Base-by-base conservation (phyloP, 805 yeast genomes). In the Kodamaea sagamina region DNA sequence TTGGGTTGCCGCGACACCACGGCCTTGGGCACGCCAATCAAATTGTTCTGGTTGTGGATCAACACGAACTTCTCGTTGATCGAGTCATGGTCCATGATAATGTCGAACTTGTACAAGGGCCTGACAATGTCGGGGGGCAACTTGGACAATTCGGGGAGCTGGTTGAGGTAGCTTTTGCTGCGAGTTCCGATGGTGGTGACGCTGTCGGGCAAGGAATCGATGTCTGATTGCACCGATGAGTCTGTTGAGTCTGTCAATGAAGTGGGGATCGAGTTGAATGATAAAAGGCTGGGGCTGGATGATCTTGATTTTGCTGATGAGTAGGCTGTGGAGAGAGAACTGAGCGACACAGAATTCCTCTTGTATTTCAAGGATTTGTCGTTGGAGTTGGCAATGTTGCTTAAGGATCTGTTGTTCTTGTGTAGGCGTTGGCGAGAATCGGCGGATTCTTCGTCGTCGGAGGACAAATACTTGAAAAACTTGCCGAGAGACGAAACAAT, bases 71-170 rank as follows among this genome's bases (percentile, higher is more conserved):
- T 67, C 6, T 58, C 64, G 32, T 68, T 67, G 13, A 68, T 53
- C 4, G 74, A 51, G 10, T 69, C 74, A 40, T 71, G 72, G 43
- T 74, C 74, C 42, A 71, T 54, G 3, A 68, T 62, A 27, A 78
- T 54, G 28, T 75, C 78, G 54, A 75, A 77, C 50, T 58, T 74
- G 54, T 63, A 73, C 17, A 64, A 50, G n/a, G 78, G 80, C 29
- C 76, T 54, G 21, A 64, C 56, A 7, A 75, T 59, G 19, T 72
- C 76, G 2, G 81, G 79, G 0, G 75, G 69, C 5, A 67, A 52
- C 35, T 57, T 60, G 34, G 63, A 58, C 27, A 79, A 48, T 41
- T 68, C 72, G 0, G 68, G 67, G 4, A 68, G 69, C 29, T 56
- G 59, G n/a, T 46, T 46, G 22, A 39, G 44, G 32, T 45, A 43